Percentiles rank a stretch among this genome's conserved stretches.
Evolutionary conservation across 2,329 filamentous ascomycete genomes (phyloP).

Genomic region (Penicillium sp.): DNA sequence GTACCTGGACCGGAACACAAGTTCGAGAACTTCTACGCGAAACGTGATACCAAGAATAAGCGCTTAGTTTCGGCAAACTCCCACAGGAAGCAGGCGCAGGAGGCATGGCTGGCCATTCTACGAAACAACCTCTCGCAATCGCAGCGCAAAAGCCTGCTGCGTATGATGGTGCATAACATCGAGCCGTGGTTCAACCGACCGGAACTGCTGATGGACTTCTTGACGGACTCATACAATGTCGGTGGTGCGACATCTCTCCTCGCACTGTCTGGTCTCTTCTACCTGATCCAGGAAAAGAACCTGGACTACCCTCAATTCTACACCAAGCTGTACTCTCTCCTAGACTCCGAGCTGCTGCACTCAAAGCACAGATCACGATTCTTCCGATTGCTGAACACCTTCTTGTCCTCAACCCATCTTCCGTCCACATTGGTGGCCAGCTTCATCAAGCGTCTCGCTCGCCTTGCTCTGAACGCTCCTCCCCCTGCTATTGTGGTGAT

Average conservation of each 20-base stretch:
- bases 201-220: conserved; percentile 89
- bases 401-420: conserved; percentile 86
- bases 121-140: conserved; percentile 61
- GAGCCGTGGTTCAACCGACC: conserved; percentile 86
- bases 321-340: conserved; percentile 84
- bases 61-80: conserved; percentile 65
- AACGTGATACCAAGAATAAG: conserved; percentile 62
- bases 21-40: conserved; percentile 37
- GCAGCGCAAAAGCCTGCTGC: conserved; percentile 75
- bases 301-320: conserved; percentile 96
- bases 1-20: conserved; percentile 53
- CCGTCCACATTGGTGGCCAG: conserved; percentile 87
- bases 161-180: conserved; percentile 71
- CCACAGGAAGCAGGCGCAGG: conserved; percentile 77
- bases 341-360: conserved; percentile 82
- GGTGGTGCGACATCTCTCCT: conserved; percentile 85
- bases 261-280: conserved; percentile 89
- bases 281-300: conserved; percentile 89
- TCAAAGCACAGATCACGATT: conserved; percentile 92
- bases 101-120: conserved; percentile 81
- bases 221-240: conserved; percentile 87
- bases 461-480: conserved; percentile 81
- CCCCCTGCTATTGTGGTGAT: conserved; percentile 85
- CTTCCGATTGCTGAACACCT: conserved; percentile 87
- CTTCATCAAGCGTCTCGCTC: conserved; percentile 90